Evolutionary conservation across 2,329 filamentous ascomycete species (phyloP).

Genomic region (Aspergillus phoenicis): DNA sequence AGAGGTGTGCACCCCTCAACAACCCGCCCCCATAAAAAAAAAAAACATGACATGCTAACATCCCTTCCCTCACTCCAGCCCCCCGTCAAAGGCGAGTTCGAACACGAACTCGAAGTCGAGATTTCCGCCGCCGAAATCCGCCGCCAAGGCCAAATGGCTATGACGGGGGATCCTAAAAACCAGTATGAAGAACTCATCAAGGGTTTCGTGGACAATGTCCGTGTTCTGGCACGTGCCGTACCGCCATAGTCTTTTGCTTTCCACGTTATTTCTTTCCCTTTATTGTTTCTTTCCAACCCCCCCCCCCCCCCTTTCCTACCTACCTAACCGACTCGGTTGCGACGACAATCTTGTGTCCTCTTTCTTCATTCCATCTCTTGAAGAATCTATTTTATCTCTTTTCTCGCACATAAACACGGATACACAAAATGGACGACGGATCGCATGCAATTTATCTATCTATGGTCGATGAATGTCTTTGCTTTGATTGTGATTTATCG

Average conservation of each 20-base stretch:
- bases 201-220: conserved; percentile 53
- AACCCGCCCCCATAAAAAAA: too few relatives aligned
- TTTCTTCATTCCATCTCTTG: background rate
- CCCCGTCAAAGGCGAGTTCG: conserved; percentile 42
- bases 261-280: conserved; percentile 9
- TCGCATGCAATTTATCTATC: background rate
- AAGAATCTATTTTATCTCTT: background rate
- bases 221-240: conserved; percentile 47
- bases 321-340: background rate
- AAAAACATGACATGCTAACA: conserved; percentile 1
- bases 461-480: too few relatives aligned
- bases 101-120: conserved; percentile 55
- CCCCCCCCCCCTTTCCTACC: background rate
- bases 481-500: too few relatives aligned
- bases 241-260: conserved; percentile 27
- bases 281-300: background rate
- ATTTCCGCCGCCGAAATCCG: conserved; percentile 50
- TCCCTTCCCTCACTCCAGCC: conserved; percentile 22
- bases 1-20: conserved; percentile 40
- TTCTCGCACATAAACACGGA: background rate
- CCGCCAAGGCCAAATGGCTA: conserved; percentile 46
- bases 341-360: background rate
- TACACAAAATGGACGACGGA: background rate
- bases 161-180: conserved; percentile 41
- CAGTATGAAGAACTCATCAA: conserved; percentile 51